These are phyloP conservation scores for Diaporthe vexans DNA, from an alignment of 2,329 filamentous ascomycete genomes.

Conservation along the genomic window DNA sequence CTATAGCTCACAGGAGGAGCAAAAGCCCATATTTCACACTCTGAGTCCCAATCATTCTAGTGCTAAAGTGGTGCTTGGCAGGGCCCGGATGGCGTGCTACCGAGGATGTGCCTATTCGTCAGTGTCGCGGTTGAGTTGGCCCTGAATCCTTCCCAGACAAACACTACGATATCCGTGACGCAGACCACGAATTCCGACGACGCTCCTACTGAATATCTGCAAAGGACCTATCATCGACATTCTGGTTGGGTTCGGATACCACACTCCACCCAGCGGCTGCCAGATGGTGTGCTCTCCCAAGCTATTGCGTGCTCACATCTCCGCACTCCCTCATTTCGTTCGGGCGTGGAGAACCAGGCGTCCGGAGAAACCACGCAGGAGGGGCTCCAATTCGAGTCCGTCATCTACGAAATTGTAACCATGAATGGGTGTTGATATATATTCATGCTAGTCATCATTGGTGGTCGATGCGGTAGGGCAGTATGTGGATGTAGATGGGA, in stretches of 20 bases:
- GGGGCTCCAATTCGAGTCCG: background rate
- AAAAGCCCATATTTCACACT: too few species aligned
- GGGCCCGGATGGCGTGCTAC: too few species aligned
- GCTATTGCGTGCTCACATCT: slow-evolving; percentile 36
- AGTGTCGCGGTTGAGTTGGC: background rate
- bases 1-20: too few species aligned
- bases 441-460: background rate
- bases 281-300: slow-evolving; percentile 40
- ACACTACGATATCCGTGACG: background rate
- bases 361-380: background rate
- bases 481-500: background rate
- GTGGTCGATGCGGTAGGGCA: slow-evolving; percentile 7
- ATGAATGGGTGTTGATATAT: background rate
- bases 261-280: background rate
- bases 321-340: slow-evolving; percentile 11
- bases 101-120: background rate
- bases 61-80: too few species aligned
- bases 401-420: background rate
- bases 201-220: background rate
- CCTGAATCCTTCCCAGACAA: background rate
- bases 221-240: background rate
- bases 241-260: background rate
- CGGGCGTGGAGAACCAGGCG: background rate
- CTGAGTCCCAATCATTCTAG: too few species aligned
- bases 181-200: background rate